These are phyloP conservation scores for Asterophora lycoperdoides DNA, from an alignment of 768 basidiomycete genomes.

Conservation along the genomic window DNA sequence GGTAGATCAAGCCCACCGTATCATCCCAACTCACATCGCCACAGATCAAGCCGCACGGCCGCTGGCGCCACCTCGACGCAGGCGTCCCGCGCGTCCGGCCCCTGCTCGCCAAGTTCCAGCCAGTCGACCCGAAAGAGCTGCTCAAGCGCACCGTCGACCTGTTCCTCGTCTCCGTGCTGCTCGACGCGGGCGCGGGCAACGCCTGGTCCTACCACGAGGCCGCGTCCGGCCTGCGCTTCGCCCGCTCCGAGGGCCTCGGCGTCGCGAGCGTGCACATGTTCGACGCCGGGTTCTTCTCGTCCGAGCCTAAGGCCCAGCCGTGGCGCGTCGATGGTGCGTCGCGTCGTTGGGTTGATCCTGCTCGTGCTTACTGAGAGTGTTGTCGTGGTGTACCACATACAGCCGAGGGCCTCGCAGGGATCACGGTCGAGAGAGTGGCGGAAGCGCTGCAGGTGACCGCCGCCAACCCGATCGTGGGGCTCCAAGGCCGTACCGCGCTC, in stretches of 20 bases:
- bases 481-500: constrained; percentile 80
- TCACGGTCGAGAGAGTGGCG: constrained; percentile 58
- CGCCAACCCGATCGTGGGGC: constrained; percentile 83
- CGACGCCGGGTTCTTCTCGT: constrained; percentile 74
- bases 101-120: constrained; percentile 54
- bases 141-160: constrained; percentile 81
- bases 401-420: constrained; percentile 68
- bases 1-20: no score
- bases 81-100: constrained; percentile 60
- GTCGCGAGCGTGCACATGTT: constrained; percentile 94
- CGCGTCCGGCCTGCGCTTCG: constrained; percentile 46
- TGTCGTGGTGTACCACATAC: not conserved
- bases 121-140: constrained; percentile 47
- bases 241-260: constrained; percentile 78
- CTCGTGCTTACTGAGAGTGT: not conserved
- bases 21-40: no score
- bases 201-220: constrained; percentile 73
- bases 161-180: constrained; percentile 84
- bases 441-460: constrained; percentile 75
- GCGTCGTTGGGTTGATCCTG: no score
- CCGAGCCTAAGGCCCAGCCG: constrained; percentile 47
- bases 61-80: constrained; percentile 86
- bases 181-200: constrained; percentile 92
- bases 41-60: constrained; percentile 83
- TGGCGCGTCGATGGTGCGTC: constrained; percentile 75